Conservation (phyloP, 1,139 yeast species). For the Zygosaccharomyces pseudobailii region DNA sequence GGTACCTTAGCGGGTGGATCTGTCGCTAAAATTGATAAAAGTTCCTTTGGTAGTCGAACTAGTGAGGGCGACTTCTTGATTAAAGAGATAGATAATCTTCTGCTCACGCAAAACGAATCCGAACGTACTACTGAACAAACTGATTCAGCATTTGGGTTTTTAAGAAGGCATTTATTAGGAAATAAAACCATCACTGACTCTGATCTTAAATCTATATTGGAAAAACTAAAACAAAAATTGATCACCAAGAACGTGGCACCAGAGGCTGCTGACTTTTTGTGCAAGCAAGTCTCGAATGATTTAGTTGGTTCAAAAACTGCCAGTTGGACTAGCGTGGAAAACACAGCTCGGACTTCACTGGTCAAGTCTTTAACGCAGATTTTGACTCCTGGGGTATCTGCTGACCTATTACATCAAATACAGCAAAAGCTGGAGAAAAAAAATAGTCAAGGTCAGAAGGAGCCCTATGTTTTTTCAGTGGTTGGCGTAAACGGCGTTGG, state of each 20-base stretch:
- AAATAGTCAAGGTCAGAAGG: conserved; percentile 32
- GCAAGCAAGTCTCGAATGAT: conserved; percentile 54
- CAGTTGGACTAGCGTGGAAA: conserved; percentile 58
- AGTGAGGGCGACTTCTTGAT: conserved; percentile 33
- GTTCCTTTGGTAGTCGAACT: conserved; percentile 42
- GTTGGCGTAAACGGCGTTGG: conserved; percentile 99
- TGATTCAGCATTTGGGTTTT: conserved; percentile 47
- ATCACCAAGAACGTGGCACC: conserved; percentile 48
- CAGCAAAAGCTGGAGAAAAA: conserved; percentile 41
- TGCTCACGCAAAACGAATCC: conserved; percentile 27
- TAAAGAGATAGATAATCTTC: conserved; percentile 32
- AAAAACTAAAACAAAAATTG: conserved; percentile 49
- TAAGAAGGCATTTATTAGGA: conserved; percentile 51
- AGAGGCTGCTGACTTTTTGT: conserved; percentile 55
- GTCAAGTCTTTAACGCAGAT: conserved; percentile 74
- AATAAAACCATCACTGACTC: conserved; percentile 53
- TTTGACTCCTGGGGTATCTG: conserved; percentile 87
- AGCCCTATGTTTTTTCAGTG: conserved; percentile 90
- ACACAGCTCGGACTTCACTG: conserved; percentile 61
- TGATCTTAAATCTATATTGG: conserved; percentile 51
- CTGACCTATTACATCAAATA: conserved; percentile 81
- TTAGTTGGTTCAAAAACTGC: conserved; percentile 62
- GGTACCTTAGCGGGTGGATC: conserved; percentile 19
- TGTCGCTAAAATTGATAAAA: conserved; percentile 35
- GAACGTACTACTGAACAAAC: conserved; percentile 29